Evolutionary conservation across 345 rosid species (phyloP).

Genomic region (Geranium rotundifolium): DNA sequence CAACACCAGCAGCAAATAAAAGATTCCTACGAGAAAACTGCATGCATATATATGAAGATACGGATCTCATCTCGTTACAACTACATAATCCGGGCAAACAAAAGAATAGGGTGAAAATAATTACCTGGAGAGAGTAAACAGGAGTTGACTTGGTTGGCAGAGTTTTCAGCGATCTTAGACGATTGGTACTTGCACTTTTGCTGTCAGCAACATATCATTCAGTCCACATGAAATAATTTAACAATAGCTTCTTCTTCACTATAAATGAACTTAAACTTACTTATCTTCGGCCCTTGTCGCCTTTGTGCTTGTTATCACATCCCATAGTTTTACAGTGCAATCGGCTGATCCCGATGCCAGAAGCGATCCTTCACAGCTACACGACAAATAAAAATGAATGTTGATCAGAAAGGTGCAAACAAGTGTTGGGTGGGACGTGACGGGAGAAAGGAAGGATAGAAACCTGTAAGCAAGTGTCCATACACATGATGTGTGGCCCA

Average conservation of each 20-base stretch:
- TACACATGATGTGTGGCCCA: conserved; percentile 85
- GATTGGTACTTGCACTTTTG: conserved; percentile 62
- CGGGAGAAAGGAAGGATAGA: conserved; percentile 5
- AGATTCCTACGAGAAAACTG: conserved; percentile 88
- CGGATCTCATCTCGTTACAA: neutral
- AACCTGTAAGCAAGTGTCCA: conserved; percentile 93
- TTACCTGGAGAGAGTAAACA: conserved; percentile 56
- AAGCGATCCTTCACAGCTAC: conserved; percentile 86
- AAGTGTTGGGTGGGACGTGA: too few species aligned
- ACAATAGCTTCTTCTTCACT: neutral
- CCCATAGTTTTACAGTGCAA: conserved; percentile 89
- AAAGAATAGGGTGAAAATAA: neutral
- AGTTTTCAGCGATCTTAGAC: conserved; percentile 69
- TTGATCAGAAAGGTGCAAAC: neutral
- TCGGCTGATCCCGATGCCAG: conserved; percentile 98
- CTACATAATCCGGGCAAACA: too few species aligned
- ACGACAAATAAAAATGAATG: conserved; percentile 9
- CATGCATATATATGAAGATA: neutral
- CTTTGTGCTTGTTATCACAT: conserved; percentile 63
- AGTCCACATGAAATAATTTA: conserved; percentile 6
- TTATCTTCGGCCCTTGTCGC: conserved; percentile 53
- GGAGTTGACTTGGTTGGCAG: conserved; percentile 80
- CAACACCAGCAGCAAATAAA: conserved; percentile 74
- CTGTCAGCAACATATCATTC: conserved; percentile 10
- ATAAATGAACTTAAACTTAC: conserved; percentile 24